Percentiles rank a stretch among this genome's conserved stretches.
Evolutionary conservation across 768 basidiomycete genomes (phyloP).

Genomic region (Arthromyces matolae): DNA sequence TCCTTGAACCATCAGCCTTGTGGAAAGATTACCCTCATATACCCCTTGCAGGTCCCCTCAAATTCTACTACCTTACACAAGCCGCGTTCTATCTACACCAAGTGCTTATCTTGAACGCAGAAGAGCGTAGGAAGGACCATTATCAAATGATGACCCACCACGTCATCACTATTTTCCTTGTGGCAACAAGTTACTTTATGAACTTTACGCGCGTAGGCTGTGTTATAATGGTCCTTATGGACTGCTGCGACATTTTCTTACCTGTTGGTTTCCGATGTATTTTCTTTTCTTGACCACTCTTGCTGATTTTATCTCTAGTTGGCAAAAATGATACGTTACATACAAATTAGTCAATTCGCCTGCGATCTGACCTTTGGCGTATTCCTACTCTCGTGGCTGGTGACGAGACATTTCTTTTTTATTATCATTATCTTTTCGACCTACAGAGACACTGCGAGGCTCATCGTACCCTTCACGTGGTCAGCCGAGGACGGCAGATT

Average conservation of each 20-base stretch:
- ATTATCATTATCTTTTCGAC: constrained; percentile 62
- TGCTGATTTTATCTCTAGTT: constrained; percentile 41
- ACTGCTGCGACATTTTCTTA: constrained; percentile 88
- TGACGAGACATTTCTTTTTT: constrained; percentile 87
- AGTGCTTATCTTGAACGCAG: constrained; percentile 87
- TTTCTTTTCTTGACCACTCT: not conserved
- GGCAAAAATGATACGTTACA: constrained; percentile 92
- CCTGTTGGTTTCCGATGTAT: constrained; percentile 54
- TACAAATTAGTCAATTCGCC: constrained; percentile 53
- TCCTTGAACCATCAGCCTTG: constrained; percentile 59
- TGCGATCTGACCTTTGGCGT: constrained; percentile 75
- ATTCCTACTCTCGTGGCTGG: constrained; percentile 88
- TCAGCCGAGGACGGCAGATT: constrained; percentile 54
- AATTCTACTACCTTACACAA: constrained; percentile 87
- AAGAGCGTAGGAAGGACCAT: constrained; percentile 90
- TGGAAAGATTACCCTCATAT: constrained; percentile 85
- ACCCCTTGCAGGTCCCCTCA: constrained; percentile 74
- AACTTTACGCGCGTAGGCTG: constrained; percentile 90
- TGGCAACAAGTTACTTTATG: constrained; percentile 72
- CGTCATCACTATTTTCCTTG: constrained; percentile 78
- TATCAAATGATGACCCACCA: constrained; percentile 97
- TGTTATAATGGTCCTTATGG: constrained; percentile 89
- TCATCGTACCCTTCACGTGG: constrained; percentile 58
- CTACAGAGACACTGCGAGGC: constrained; percentile 44
- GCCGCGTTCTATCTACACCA: constrained; percentile 90